Conservation (phyloP, 495 filamentous ascomycete species). For the Penicillium subrubescens region DNA sequence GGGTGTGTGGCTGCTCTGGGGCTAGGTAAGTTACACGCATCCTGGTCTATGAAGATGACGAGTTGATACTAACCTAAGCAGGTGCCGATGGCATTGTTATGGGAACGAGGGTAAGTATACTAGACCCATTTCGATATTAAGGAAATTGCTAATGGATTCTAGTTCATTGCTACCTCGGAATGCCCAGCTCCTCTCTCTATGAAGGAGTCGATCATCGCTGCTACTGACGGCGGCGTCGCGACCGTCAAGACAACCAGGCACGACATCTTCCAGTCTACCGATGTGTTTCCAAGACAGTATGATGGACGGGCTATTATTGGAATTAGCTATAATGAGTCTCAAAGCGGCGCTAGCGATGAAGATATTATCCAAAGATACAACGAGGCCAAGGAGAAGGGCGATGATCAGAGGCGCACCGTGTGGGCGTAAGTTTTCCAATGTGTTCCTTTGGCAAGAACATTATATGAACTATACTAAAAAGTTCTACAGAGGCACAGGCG, state of each 20-base stretch:
- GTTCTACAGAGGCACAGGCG: constrained; percentile 22
- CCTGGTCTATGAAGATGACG: neutral
- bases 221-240: constrained; percentile 24
- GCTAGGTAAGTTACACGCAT: constrained; percentile 44
- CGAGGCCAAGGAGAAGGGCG: constrained; percentile 23
- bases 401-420: constrained; percentile 23
- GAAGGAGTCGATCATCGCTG: constrained; percentile 26
- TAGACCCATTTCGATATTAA: neutral
- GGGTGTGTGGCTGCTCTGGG: constrained; percentile 60
- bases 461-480: neutral
- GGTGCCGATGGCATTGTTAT: constrained; percentile 62
- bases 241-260: constrained; percentile 27
- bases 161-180: constrained; percentile 31
- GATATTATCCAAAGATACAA: constrained; percentile 28
- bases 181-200: constrained; percentile 23
- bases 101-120: constrained; percentile 55
- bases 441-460: neutral
- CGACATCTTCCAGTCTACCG: constrained; percentile 28
- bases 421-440: constrained; percentile 33
- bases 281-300: constrained; percentile 31
- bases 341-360: constrained; percentile 20
- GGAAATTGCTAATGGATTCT: neutral
- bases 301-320: constrained; percentile 31
- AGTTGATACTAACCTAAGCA: neutral
- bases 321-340: constrained; percentile 20